Evolutionary conservation across 805 yeast species (phyloP).

Genomic region (Cyberlindnera japonica): DNA sequence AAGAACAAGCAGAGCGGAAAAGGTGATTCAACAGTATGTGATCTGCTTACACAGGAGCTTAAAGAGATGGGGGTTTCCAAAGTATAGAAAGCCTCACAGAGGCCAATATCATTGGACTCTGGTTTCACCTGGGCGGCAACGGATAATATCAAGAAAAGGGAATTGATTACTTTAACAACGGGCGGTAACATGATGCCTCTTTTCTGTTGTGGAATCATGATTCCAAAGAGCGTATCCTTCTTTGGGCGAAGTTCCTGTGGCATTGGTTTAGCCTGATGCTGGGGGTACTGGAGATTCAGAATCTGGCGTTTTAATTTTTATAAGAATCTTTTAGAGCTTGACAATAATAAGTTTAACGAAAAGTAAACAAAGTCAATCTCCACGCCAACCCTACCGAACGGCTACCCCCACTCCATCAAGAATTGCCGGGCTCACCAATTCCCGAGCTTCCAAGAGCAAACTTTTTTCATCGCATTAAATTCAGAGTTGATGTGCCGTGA

Average conservation of each 20-base stretch:
- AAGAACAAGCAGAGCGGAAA: not conserved
- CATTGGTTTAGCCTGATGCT: too few relatives aligned
- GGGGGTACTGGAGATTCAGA: too few relatives aligned
- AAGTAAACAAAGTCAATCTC: conserved; percentile 4
- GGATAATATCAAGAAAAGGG: not conserved
- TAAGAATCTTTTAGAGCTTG: not conserved
- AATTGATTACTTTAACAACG: not conserved
- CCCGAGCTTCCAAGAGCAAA: too few relatives aligned
- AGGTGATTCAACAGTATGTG: conserved; percentile 1
- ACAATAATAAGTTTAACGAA: not conserved
- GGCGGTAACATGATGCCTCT: not conserved
- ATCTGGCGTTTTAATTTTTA: not conserved
- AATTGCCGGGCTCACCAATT: too few relatives aligned
- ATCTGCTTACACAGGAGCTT: conserved; percentile 6
- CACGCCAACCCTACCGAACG: too few relatives aligned
- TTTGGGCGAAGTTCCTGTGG: too few relatives aligned
- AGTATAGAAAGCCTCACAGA: conserved; percentile 2
- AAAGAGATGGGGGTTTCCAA: conserved; percentile 4
- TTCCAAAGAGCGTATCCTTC: too few relatives aligned
- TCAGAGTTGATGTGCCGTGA: too few relatives aligned
- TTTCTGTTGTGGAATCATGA: too few relatives aligned
- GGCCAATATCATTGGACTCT: not conserved
- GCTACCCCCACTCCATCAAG: too few relatives aligned
- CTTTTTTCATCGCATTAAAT: too few relatives aligned
- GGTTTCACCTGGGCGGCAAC: not conserved